phyloP scores from a whole-genome alignment of 148 eudicot genomes.

The Amaranthus hypochondriacus region DNA sequence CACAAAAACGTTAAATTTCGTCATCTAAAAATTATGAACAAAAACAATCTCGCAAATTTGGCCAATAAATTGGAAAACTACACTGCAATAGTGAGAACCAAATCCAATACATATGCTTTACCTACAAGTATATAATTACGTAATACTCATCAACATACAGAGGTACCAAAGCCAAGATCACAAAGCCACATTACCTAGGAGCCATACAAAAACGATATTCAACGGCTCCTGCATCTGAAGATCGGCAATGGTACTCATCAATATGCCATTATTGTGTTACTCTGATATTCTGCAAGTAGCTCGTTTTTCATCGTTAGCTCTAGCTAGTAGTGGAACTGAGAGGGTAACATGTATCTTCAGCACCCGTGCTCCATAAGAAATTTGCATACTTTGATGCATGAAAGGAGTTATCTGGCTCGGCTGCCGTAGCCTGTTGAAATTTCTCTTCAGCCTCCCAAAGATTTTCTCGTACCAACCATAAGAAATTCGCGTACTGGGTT shows the following conservation, averaged over 20 bases:
- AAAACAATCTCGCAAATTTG: too few relatives aligned
- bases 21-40: too few relatives aligned
- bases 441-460: slow-evolving; percentile 68
- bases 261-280: slow-evolving; percentile 22
- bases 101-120: slow-evolving; percentile 13
- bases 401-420: slow-evolving; percentile 54
- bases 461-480: slow-evolving; percentile 59
- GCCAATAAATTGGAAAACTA: too few relatives aligned
- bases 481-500: slow-evolving; percentile 58
- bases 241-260: slow-evolving; percentile 12
- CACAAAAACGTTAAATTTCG: too few relatives aligned
- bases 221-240: slow-evolving; percentile 14
- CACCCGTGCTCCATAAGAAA: slow-evolving; percentile 86
- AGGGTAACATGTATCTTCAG: slow-evolving; percentile 72
- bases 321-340: slow-evolving; percentile 27
- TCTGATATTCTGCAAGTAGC: slow-evolving; percentile 6
- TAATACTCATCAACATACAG: slow-evolving; percentile 14
- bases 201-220: slow-evolving; percentile 17
- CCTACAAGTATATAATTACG: slow-evolving; percentile 26
- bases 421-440: slow-evolving; percentile 51
- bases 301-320: slow-evolving; percentile 11
- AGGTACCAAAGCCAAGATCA: slow-evolving; percentile 22
- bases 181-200: slow-evolving; percentile 14
- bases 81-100: too few relatives aligned
- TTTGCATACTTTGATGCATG: slow-evolving; percentile 66